Evolutionary conservation across 768 basidiomycete species (phyloP).

Genomic region (Pilatotrama ljubarskyi): DNA sequence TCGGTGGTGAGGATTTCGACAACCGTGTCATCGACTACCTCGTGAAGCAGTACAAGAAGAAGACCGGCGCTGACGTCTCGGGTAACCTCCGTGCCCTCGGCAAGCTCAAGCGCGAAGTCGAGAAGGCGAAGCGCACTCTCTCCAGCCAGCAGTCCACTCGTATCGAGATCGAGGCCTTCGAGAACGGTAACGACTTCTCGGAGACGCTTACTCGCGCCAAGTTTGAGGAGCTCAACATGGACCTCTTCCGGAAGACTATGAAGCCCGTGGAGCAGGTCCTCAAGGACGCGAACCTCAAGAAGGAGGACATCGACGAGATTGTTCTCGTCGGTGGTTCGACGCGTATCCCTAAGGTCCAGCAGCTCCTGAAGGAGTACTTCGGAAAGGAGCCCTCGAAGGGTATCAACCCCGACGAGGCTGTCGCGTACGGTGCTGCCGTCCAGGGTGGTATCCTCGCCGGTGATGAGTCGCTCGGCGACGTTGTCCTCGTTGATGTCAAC

Average conservation of each 20-base stretch:
- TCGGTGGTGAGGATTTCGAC: conserved; percentile 70
- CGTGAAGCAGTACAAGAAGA: conserved; percentile 67
- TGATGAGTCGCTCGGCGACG: conserved; percentile 84
- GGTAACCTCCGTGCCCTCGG: conserved; percentile 65
- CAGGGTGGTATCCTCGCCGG: conserved; percentile 98
- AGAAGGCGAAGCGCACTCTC: conserved; percentile 73
- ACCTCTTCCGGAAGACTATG: conserved; percentile 99
- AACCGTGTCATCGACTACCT: conserved; percentile 74
- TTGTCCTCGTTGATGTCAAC: conserved; percentile 95
- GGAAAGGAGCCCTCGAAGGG: conserved; percentile 97
- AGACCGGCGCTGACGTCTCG: conserved; percentile 61
- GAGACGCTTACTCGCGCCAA: conserved; percentile 97
- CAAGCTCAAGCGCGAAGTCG: conserved; percentile 69
- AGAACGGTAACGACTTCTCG: conserved; percentile 94
- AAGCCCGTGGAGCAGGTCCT: conserved; percentile 99
- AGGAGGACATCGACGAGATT: conserved; percentile 94
- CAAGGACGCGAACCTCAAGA: conserved; percentile 97
- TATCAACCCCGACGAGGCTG: conserved; percentile 99
- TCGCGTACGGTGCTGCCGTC: conserved; percentile 97
- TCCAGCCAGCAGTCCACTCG: conserved; percentile 89
- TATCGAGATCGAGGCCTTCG: conserved; percentile 95
- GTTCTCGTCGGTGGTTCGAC: conserved; percentile 97
- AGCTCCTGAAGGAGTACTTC: conserved; percentile 97
- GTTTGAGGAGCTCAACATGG: conserved; percentile 98
- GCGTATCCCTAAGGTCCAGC: conserved; percentile 99